Evolutionary conservation across 176 grass and related monocot genomes (phyloP), one percentile per base, ranked within the genome.

Genomic region (Bolboschoenus planiculmis): DNA sequence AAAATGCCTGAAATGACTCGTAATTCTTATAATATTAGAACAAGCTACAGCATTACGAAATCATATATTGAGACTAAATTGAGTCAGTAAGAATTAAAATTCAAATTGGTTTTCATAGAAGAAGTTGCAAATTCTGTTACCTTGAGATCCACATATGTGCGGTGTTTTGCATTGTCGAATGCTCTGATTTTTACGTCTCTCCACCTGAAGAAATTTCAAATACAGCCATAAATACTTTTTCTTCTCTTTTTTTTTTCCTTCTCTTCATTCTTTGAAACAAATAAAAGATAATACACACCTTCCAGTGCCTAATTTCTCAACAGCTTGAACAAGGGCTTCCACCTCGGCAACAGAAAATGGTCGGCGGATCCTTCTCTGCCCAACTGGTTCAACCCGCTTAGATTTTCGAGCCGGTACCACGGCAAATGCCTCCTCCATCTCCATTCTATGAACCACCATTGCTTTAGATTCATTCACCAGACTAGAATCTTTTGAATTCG

Each of bases 281-380:
- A 30, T 60, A 79, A 83, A 59, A 84, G 80, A 65, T 31, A 48
- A 68, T 64, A 67, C 44, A 59, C 44, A 99, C 97, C 97, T 99
- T 99, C 97, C 97, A 60, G 97, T 99, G 85, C 97, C 97, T 81
- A 99, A 91, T 81, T 99, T 95, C 87, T 99, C 97, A 5, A 99
- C 97, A 53, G 97, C 91, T 61, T 91, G 87, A 21, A 99, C 93
- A 79, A 99, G 91, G 29, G 97, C 97, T 87, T 99, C 93, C 44
- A 99, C 97, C 87, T 99, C 97, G 3, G 92, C 47, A 85, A 99
- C 93, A 73, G 97, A 93, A 87, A 99, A 99, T 0, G 97, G 97
- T 3, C 97, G 85, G 68, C 97, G 92, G 53, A 96, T 99, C 33
- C 97, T 86, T 74, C 97, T 89, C 39, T 99, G 97, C 74, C 89